Percentiles rank a stretch among this genome's conserved stretches.
Evolutionary conservation across 2,329 filamentous ascomycete species (phyloP).

Genomic region (Clarireedia hainanense): DNA sequence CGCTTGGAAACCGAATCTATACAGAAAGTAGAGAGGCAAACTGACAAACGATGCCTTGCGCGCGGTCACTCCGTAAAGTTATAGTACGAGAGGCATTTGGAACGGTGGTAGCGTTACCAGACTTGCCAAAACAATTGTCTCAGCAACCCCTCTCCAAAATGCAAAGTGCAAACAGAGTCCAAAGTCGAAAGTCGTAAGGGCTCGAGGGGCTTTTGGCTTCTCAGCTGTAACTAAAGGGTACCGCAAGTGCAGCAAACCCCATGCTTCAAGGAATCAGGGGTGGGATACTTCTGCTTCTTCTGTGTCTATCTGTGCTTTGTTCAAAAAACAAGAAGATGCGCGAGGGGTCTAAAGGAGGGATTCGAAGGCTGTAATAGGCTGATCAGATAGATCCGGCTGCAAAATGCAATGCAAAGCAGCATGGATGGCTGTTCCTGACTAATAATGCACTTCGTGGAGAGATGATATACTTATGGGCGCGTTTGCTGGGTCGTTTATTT

Average conservation of each 20-base stretch:
- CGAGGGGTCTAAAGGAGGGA: neutral
- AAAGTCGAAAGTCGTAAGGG: too few relatives aligned
- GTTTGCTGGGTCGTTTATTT: conserved; percentile 2
- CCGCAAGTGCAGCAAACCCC: neutral
- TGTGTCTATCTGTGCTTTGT: too few relatives aligned
- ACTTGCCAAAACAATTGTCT: neutral
- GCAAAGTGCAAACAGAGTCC: neutral
- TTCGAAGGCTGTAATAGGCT: neutral
- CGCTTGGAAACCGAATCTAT: neutral
- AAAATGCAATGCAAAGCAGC: conserved; percentile 6
- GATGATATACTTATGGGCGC: neutral
- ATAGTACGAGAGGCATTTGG: neutral
- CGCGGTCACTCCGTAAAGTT: neutral
- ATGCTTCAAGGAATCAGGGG: neutral
- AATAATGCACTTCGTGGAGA: neutral
- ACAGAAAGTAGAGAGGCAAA: neutral
- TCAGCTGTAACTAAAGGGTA: too few relatives aligned
- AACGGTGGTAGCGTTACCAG: neutral
- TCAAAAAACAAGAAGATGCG: neutral
- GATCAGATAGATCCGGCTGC: neutral
- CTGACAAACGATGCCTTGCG: neutral
- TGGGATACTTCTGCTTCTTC: too few relatives aligned
- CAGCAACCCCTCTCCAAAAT: neutral
- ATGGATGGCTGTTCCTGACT: conserved; percentile 1
- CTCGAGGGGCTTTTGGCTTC: too few relatives aligned